These are phyloP conservation scores for Hypericum perforatum DNA, from an alignment of 345 rosid genomes.

Conservation along the genomic window DNA sequence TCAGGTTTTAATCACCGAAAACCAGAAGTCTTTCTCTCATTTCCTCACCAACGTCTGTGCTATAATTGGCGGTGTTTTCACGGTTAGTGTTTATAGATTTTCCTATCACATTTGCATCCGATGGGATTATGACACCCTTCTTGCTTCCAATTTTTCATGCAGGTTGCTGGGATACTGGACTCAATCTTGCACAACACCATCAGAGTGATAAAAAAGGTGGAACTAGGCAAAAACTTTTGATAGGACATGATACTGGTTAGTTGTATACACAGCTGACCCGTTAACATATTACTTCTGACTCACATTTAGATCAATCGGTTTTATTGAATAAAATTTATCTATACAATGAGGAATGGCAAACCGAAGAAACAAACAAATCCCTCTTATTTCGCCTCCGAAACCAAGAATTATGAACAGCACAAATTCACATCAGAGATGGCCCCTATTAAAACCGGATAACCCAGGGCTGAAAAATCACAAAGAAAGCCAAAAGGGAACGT, in stretches of 20 bases:
- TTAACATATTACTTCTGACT: no score
- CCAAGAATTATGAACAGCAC: no score
- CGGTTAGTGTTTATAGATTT: conserved; percentile 44
- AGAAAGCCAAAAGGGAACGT: not conserved
- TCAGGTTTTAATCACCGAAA: conserved; percentile 82
- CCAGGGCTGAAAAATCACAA: no score
- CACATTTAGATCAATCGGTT: no score
- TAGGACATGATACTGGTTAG: not conserved
- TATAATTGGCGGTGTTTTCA: conserved; percentile 93
- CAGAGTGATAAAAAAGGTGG: conserved; percentile 80
- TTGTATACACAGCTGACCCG: not conserved
- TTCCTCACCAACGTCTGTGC: conserved; percentile 94
- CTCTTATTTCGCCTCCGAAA: no score
- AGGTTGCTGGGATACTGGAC: conserved; percentile 98
- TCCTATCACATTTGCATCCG: not conserved
- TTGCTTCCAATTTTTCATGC: conserved; percentile 11
- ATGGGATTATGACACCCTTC: conserved; percentile 4
- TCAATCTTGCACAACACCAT: conserved; percentile 71
- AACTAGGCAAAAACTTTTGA: conserved; percentile 88
- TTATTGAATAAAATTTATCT: no score
- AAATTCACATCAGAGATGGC: no score
- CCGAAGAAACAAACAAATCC: no score
- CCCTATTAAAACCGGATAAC: no score
- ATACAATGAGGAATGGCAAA: no score
- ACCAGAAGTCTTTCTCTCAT: conserved; percentile 74